phyloP scores from a whole-genome alignment of 2,329 filamentous ascomycete species.

The Raffaelea albimanens region DNA sequence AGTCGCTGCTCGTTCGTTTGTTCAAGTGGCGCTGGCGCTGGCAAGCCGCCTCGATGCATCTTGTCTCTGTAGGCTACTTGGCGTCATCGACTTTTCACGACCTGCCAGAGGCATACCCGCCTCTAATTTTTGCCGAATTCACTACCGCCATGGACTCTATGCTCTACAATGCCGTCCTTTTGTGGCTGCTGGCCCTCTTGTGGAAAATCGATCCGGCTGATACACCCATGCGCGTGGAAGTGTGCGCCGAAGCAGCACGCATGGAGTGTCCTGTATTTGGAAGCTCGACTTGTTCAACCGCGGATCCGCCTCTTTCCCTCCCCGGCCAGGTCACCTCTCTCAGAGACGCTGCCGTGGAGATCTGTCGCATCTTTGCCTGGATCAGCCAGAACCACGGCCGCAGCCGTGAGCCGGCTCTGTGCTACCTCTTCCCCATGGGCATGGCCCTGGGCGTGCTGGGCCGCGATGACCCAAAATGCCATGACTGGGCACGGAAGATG shows the following conservation, averaged over 20 bases:
- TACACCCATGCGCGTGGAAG: neutral
- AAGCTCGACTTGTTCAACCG: neutral
- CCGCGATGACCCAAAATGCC: neutral
- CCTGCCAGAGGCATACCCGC: too few species aligned
- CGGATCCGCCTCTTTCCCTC: neutral
- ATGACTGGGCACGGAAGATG: neutral
- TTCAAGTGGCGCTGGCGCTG: constrained; percentile 2
- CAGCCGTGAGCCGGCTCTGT: neutral
- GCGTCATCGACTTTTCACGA: too few species aligned
- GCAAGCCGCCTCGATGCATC: neutral
- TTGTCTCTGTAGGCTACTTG: neutral
- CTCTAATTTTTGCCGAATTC: neutral
- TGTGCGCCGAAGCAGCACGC: neutral
- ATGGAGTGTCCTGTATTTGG: neutral
- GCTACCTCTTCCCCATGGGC: constrained; percentile 2
- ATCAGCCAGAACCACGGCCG: neutral
- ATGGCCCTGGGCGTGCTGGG: neutral
- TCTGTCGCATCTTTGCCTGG: constrained; percentile 1
- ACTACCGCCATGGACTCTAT: neutral
- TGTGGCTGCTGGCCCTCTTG: constrained; percentile 1
- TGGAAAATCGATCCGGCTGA: constrained; percentile 1
- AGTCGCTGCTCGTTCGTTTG: neutral
- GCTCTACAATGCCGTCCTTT: constrained; percentile 3
- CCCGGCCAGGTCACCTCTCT: neutral
- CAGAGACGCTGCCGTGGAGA: neutral